Conservation (phyloP, 176 grass and related monocot genomes). For the Tillandsia leiboldiana region DNA sequence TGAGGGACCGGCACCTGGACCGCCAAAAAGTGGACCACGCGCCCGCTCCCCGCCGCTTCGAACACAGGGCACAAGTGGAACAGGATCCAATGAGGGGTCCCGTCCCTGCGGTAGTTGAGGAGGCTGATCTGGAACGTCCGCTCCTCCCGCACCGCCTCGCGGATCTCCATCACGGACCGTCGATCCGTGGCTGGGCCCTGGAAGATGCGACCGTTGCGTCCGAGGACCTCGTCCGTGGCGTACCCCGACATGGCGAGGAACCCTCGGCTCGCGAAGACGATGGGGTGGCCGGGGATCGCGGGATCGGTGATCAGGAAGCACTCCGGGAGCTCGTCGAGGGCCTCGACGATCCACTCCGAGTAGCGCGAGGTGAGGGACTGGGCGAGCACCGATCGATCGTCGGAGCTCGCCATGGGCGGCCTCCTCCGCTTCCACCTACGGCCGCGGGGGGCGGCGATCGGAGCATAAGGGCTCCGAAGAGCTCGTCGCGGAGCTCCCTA, state of each 20-base stretch:
- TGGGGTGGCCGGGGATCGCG: conserved; percentile 63
- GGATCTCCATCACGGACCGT: conserved; percentile 44
- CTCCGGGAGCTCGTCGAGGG: conserved; percentile 59
- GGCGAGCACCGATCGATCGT: conserved; percentile 2
- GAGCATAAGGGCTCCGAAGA: too few species aligned
- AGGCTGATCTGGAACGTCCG: conserved; percentile 43
- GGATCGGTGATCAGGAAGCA: conserved; percentile 91
- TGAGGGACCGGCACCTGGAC: conserved; percentile 65
- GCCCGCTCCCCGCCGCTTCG: conserved; percentile 32
- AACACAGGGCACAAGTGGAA: conserved; percentile 85
- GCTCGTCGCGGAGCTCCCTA: too few species aligned
- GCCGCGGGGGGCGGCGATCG: neutral
- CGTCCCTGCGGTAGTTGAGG: conserved; percentile 81
- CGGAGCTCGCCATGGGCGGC: neutral
- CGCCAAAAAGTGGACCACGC: conserved; percentile 73
- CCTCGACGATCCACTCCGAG: conserved; percentile 73
- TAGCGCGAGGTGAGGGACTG: conserved; percentile 64
- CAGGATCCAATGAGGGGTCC: conserved; percentile 63
- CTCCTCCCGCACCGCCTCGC: conserved; percentile 62
- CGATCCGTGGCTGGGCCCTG: conserved; percentile 78
- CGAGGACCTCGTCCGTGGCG: conserved; percentile 41
- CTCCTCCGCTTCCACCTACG: neutral
- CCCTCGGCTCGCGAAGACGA: conserved; percentile 70
- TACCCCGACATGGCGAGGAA: conserved; percentile 59
- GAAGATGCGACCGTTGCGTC: conserved; percentile 71